Base-by-base conservation (phyloP, 2,329 filamentous ascomycete species). In the Zymoseptoria ardabiliae region DNA sequence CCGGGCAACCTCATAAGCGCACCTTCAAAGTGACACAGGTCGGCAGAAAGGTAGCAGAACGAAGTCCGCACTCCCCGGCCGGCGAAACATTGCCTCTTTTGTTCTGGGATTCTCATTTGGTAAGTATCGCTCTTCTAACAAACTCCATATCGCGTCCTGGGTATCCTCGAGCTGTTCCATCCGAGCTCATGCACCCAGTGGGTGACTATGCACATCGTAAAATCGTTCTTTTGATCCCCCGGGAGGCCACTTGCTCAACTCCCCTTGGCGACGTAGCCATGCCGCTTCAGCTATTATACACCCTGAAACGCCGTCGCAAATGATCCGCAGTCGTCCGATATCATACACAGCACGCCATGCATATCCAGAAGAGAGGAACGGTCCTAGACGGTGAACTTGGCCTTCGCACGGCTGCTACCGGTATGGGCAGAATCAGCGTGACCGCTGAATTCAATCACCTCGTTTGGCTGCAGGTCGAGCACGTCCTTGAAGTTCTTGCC, bases 361-460 rank as follows among this genome's bases (percentile, higher is more conserved):
- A 20, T n/a, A 19, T 30, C 30, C 13, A n/a, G 28, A 48, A 49
- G 21, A 55, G 21, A 25, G n/a, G 41, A 55, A 56, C 19, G 41
- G 41, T 35, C 30, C 65, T 88, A 97, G 71, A 91, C 91, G 55
- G 83, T 81, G 76, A 91, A 90, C 82, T 97, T 99, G 70, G 94
- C 90, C 83, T 95, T 97, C 59, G 94, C 94, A 70, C 95, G 87
- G 61, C 91, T 96, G 78, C 92, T 97, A 67, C 94, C 94, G 61
- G 89, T 86, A 74, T 96, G 89, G 45, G 94, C 93, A 68, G 89
- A 90, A 69, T 99, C 95, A 19, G 91, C 96, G 79, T 99, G 94
- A 61, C 94, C 94, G 20, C 91, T 96, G 79, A 97, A 99, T 78
- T 99, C 95, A 61, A 99, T 85, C 62, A 80, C 76, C 74, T 97